These are phyloP conservation scores for Xylaria venustula DNA, from an alignment of 495 filamentous ascomycete species.

Conservation along the genomic window DNA sequence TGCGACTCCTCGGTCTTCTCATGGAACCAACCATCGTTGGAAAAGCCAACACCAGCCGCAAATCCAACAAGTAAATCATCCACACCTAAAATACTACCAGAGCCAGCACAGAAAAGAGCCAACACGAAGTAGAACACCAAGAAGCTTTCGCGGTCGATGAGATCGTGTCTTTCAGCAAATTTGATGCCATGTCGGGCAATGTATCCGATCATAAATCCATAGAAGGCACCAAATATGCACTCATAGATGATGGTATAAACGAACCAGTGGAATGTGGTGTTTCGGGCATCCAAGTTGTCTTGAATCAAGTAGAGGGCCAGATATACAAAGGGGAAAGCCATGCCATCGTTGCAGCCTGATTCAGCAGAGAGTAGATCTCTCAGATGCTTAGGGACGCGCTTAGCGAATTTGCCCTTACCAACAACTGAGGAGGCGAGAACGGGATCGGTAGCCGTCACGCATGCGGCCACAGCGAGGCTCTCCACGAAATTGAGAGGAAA, in stretches of 20 bases:
- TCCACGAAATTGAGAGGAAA: conserved; percentile 85
- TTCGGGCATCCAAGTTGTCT: conserved; percentile 63
- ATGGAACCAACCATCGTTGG: conserved; percentile 98
- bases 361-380: conserved; percentile 94
- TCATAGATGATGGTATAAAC: conserved; percentile 91
- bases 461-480: conserved; percentile 81
- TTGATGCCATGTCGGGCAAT: conserved; percentile 87
- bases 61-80: conserved; percentile 98
- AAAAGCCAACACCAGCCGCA: conserved; percentile 92
- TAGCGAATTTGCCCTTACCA: conserved; percentile 97
- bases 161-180: conserved; percentile 74
- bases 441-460: conserved; percentile 96
- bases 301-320: conserved; percentile 83
- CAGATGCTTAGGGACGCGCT: conserved; percentile 94
- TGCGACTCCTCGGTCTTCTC: conserved; percentile 98
- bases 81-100: conserved; percentile 85
- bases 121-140: conserved; percentile 98
- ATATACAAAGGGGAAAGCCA: conserved; percentile 99
- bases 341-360: conserved; percentile 98
- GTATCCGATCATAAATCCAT: conserved; percentile 86
- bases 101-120: conserved; percentile 93
- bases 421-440: conserved; percentile 97
- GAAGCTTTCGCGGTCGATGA: conserved; percentile 96
- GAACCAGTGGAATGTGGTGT: conserved; percentile 85
- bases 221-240: conserved; percentile 89